Percentiles rank a stretch among this genome's conserved stretches.
These are phyloP conservation scores for Jackrogersella multiformis DNA, from an alignment of 495 filamentous ascomycete species.

Conservation along the genomic window DNA sequence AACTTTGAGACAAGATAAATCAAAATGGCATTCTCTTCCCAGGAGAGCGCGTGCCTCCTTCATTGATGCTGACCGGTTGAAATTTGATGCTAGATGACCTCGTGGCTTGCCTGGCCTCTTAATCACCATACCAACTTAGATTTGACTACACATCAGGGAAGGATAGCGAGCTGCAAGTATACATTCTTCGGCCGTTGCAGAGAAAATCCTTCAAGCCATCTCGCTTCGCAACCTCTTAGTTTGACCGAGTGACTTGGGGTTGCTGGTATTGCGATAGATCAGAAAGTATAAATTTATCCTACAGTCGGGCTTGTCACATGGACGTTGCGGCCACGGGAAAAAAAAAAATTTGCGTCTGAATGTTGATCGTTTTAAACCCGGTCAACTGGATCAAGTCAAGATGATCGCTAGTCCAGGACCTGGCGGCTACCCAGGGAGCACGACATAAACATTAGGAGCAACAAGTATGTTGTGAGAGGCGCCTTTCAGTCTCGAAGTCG, in stretches of 20 bases:
- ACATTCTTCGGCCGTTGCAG: conserved; percentile 14
- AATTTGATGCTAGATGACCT: conserved; percentile 6
- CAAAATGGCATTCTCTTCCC: conserved; percentile 14
- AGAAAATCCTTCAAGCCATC: conserved; percentile 3
- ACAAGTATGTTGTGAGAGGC: conserved; percentile 7
- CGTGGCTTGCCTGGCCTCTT: conserved; percentile 28
- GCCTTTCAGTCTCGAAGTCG: conserved; percentile 12
- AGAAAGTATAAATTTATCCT: conserved; percentile 12
- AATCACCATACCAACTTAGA: conserved; percentile 23
- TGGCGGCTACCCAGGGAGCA: conserved; percentile 29
- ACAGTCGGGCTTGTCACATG: conserved; percentile 23
- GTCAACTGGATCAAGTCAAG: conserved; percentile 14
- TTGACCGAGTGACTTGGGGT: conserved; percentile 23
- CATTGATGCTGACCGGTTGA: conserved; percentile 9
- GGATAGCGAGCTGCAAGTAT: conserved; percentile 21
- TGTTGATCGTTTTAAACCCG: conserved; percentile 21
- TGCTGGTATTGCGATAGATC: conserved; percentile 26
- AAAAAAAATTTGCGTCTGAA: conserved; percentile 10
- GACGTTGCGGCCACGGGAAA: background rate
- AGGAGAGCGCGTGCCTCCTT: conserved; percentile 16
- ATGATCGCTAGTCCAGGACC: conserved; percentile 12
- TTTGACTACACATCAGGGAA: conserved; percentile 26
- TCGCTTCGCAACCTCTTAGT: conserved; percentile 15
- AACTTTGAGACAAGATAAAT: conserved; percentile 35
- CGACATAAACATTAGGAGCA: conserved; percentile 20